phyloP scores from a whole-genome alignment of 2,329 filamentous ascomycete genomes.

The Claviceps sp. region DNA sequence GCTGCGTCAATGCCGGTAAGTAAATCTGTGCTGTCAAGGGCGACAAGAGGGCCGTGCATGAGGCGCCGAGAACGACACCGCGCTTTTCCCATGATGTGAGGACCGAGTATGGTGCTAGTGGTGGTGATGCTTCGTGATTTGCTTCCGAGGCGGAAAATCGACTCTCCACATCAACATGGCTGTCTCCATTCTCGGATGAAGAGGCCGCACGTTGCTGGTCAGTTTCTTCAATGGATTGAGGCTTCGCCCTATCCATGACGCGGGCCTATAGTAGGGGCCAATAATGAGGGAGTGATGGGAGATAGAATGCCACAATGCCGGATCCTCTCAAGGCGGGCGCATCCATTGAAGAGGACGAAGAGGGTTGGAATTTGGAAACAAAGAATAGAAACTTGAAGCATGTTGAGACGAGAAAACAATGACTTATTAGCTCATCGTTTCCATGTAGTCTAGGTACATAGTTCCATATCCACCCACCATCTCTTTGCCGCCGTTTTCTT shows the following conservation, averaged over 20 bases:
- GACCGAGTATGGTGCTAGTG: slow-evolving; percentile 20
- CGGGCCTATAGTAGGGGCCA: no score
- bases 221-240: neutral
- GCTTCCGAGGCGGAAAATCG: neutral
- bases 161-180: neutral
- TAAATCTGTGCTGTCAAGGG: slow-evolving; percentile 38
- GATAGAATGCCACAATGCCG: no score
- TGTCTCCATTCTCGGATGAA: neutral
- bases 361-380: no score
- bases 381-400: no score
- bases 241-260: neutral
- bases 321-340: no score
- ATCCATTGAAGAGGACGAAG: no score
- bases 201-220: neutral
- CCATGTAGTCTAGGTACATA: no score
- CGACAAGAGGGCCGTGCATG: slow-evolving; percentile 29
- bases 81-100: slow-evolving; percentile 27
- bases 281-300: no score
- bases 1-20: slow-evolving; percentile 36
- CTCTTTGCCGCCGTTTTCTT: no score
- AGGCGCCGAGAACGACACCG: slow-evolving; percentile 25
- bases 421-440: no score
- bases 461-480: no score
- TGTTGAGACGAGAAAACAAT: no score
- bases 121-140: neutral